These are phyloP conservation scores for Rickenella mellea DNA, from an alignment of 768 basidiomycete species.

Conservation along the genomic window DNA sequence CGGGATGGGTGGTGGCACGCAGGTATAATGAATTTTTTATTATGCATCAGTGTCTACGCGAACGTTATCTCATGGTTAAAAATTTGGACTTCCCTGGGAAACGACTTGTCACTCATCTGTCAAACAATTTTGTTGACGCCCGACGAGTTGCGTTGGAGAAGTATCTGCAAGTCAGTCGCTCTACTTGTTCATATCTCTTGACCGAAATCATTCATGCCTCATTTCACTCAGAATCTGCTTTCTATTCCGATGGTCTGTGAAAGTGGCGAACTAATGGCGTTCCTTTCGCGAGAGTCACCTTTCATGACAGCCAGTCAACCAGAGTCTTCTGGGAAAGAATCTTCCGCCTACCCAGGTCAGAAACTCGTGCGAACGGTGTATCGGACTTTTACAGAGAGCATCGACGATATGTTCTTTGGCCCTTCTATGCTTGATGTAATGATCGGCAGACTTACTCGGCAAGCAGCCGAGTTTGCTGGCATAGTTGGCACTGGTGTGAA, in stretches of 20 bases:
- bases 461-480: constrained; percentile 84
- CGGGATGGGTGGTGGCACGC: constrained; percentile 89
- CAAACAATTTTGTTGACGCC: constrained; percentile 80
- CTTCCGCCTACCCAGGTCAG: constrained; percentile 50
- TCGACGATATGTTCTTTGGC: constrained; percentile 96
- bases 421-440: constrained; percentile 94
- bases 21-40: constrained; percentile 92
- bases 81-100: constrained; percentile 88
- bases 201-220: neutral
- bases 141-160: constrained; percentile 74
- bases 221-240: constrained; percentile 50
- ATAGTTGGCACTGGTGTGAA: constrained; percentile 69
- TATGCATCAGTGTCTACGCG: constrained; percentile 80
- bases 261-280: constrained; percentile 71
- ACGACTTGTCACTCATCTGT: constrained; percentile 79
- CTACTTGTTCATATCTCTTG: constrained; percentile 4
- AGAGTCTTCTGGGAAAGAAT: constrained; percentile 27
- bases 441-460: constrained; percentile 81
- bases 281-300: constrained; percentile 83
- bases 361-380: constrained; percentile 83
- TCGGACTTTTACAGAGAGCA: constrained; percentile 84
- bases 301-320: constrained; percentile 51
- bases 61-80: constrained; percentile 57
- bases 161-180: constrained; percentile 69
- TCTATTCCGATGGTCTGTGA: constrained; percentile 69